These are phyloP conservation scores for Casuarina cunninghamiana DNA, from an alignment of 306 rosid species.

Conservation along the genomic window DNA sequence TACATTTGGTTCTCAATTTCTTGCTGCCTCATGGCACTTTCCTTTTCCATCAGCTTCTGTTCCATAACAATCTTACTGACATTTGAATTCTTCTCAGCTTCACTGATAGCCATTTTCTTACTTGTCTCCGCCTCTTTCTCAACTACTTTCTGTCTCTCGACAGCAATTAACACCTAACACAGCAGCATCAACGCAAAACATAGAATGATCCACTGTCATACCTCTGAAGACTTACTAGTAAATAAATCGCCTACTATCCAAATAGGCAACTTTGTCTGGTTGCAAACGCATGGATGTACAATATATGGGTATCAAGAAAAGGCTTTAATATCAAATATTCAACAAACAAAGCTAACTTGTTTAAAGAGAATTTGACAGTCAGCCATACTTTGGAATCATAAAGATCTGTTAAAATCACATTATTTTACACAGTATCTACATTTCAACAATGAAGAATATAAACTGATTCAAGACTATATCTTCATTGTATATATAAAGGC, in stretches of 20 bases:
- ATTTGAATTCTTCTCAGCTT: slow-evolving; percentile 90
- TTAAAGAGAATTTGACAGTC: neutral
- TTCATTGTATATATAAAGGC: too few species aligned
- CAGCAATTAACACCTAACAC: slow-evolving; percentile 75
- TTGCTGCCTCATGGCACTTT: slow-evolving; percentile 65
- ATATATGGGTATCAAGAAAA: neutral
- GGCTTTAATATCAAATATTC: neutral
- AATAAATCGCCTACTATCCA: neutral
- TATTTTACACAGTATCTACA: neutral
- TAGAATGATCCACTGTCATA: neutral
- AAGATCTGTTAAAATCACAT: neutral
- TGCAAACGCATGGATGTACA: neutral
- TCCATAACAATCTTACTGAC: slow-evolving; percentile 94
- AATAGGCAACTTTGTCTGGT: neutral
- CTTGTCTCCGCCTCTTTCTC: slow-evolving; percentile 86
- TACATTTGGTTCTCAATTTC: slow-evolving; percentile 84
- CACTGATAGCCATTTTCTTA: slow-evolving; percentile 94
- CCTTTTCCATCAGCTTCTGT: slow-evolving; percentile 74
- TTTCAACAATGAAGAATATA: neutral
- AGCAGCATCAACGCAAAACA: slow-evolving; percentile 4
- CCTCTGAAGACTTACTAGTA: neutral
- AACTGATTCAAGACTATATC: neutral
- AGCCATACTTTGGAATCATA: neutral
- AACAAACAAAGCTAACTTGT: neutral
- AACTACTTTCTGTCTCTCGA: slow-evolving; percentile 74